Percentiles rank a stretch among this genome's conserved stretches.
Evolutionary conservation across 495 filamentous ascomycete genomes (phyloP).

Genomic region (Immersiella caudata): DNA sequence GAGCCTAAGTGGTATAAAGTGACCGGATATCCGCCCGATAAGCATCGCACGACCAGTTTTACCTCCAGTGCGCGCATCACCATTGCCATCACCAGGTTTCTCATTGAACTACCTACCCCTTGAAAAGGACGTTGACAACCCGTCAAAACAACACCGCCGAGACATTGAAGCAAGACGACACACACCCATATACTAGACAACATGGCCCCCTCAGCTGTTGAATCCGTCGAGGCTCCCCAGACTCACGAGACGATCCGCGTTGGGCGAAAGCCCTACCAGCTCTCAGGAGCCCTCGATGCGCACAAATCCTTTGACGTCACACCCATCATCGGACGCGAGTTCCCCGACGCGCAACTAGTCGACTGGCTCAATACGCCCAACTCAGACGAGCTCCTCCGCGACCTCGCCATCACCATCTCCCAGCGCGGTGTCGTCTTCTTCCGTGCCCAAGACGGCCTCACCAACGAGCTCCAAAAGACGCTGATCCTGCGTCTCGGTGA

Average conservation of each 20-base stretch:
- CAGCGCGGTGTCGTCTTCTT: conserved; percentile 81
- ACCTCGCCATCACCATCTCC: conserved; percentile 76
- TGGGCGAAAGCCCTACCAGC: conserved; percentile 47
- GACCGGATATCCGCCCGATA: not conserved
- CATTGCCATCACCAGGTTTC: not conserved
- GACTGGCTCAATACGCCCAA: conserved; percentile 67
- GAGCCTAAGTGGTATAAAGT: not conserved
- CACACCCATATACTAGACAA: not conserved
- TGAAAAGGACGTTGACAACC: not conserved
- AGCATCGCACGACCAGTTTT: not conserved
- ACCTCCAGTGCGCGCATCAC: not conserved
- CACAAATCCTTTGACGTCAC: conserved; percentile 68
- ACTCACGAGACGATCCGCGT: conserved; percentile 20
- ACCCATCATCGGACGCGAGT: conserved; percentile 71
- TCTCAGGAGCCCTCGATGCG: conserved; percentile 57
- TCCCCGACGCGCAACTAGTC: conserved; percentile 59
- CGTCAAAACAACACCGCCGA: not conserved
- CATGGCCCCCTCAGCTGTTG: conserved; percentile 42
- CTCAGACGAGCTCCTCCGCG: conserved; percentile 65
- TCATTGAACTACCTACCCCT: not conserved
- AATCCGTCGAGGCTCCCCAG: conserved; percentile 14
- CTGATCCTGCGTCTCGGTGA: conserved; percentile 65
- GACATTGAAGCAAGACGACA: not conserved
- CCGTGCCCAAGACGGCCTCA: conserved; percentile 64
- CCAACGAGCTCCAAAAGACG: conserved; percentile 57